Evolutionary conservation across 2,329 filamentous ascomycete species (phyloP).

Genomic region (Apiospora hydei): DNA sequence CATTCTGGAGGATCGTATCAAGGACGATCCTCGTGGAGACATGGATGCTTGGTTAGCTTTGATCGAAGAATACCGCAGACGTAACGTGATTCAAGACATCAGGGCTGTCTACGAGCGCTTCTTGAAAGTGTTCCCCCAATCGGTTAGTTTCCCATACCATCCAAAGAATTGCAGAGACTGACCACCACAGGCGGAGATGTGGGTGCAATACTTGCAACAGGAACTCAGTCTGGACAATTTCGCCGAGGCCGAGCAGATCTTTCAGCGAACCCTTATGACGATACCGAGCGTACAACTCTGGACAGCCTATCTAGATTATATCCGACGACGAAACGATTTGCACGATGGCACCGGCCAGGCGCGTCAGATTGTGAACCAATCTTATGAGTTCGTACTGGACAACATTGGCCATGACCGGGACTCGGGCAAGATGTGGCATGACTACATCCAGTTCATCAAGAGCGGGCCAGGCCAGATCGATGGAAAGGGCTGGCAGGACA

Average conservation of each 20-base stretch:
- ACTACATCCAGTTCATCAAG: slow-evolving; percentile 94
- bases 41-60: slow-evolving; percentile 90
- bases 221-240: slow-evolving; percentile 89
- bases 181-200: slow-evolving; percentile 81
- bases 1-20: slow-evolving; percentile 87
- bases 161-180: slow-evolving; percentile 36
- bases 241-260: slow-evolving; percentile 80
- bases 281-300: slow-evolving; percentile 88
- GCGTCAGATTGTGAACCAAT: slow-evolving; percentile 80
- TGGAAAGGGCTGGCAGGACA: slow-evolving; percentile 91
- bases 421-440: slow-evolving; percentile 87
- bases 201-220: slow-evolving; percentile 88
- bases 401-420: slow-evolving; percentile 92
- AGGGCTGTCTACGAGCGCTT: slow-evolving; percentile 86
- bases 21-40: slow-evolving; percentile 91
- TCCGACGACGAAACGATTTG: slow-evolving; percentile 88
- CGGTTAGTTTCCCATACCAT: slow-evolving; percentile 67
- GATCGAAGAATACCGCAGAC: slow-evolving; percentile 83
- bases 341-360: slow-evolving; percentile 81
- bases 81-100: slow-evolving; percentile 82
- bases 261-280: slow-evolving; percentile 78
- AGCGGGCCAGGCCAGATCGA: slow-evolving; percentile 85
- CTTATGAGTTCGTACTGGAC: slow-evolving; percentile 91
- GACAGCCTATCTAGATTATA: slow-evolving; percentile 94
- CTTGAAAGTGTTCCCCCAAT: slow-evolving; percentile 85